phyloP scores from a whole-genome alignment of 1,284 basidiomycete genomes.

The Stygiomarasmius scandens region DNA sequence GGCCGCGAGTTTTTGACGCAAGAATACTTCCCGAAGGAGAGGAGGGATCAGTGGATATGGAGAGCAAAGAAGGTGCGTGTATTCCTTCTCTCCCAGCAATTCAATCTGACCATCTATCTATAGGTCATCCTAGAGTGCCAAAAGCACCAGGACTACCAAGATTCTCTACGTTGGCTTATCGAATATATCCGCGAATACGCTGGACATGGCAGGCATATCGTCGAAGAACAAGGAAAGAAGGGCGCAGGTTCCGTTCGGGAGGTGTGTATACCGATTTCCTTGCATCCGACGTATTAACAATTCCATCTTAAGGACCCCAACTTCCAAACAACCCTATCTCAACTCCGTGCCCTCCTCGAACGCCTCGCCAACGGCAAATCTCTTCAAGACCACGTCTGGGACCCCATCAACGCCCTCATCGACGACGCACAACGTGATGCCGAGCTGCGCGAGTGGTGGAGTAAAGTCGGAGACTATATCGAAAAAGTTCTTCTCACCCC shows the following conservation, averaged over 20 bases:
- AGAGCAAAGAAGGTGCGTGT: conserved; percentile 69
- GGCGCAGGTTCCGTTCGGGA: conserved; percentile 22
- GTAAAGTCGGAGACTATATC: conserved; percentile 62
- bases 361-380: conserved; percentile 84
- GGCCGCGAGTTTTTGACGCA: conserved; percentile 70
- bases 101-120: conserved; percentile 20
- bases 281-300: background rate
- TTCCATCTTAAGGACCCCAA: conserved; percentile 46
- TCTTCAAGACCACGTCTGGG: conserved; percentile 65
- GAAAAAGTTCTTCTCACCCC: conserved; percentile 81
- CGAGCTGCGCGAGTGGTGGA: conserved; percentile 81
- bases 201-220: conserved; percentile 56
- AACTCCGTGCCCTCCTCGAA: conserved; percentile 84
- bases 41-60: conserved; percentile 82
- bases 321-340: conserved; percentile 59
- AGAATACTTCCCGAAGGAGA: conserved; percentile 87
- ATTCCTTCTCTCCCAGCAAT: background rate
- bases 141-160: conserved; percentile 89
- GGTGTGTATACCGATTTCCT: conserved; percentile 21
- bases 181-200: conserved; percentile 77
- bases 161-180: conserved; percentile 78
- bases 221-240: conserved; percentile 38
- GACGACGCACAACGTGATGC: conserved; percentile 78
- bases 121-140: conserved; percentile 92
- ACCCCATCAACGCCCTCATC: conserved; percentile 76